These are phyloP conservation scores for Ustilago shanxiensis DNA, from an alignment of 1,284 basidiomycete genomes.

Conservation along the genomic window DNA sequence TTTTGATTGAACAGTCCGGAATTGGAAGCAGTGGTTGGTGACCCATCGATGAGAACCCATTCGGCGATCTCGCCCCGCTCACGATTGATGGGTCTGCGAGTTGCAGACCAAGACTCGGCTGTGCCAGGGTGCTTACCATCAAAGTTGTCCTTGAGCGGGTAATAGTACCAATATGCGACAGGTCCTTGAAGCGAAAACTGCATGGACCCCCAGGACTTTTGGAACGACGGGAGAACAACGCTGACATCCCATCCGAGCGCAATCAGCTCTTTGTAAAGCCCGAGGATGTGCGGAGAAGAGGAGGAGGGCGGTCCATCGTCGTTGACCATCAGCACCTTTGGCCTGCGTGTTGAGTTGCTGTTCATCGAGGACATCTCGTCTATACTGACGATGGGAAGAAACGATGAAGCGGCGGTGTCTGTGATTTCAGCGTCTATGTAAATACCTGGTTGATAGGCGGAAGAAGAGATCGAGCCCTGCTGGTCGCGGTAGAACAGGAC, in stretches of 20 bases:
- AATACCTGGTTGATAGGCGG: slow-evolving; percentile 5
- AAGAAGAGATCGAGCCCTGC: background rate
- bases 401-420: slow-evolving; percentile 18
- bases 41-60: slow-evolving; percentile 67
- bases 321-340: slow-evolving; percentile 64
- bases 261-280: slow-evolving; percentile 55
- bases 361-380: slow-evolving; percentile 5
- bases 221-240: slow-evolving; percentile 66
- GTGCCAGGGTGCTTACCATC: slow-evolving; percentile 53
- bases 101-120: slow-evolving; percentile 58
- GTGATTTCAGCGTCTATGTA: slow-evolving; percentile 30
- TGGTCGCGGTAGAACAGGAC: slow-evolving; percentile 32
- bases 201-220: slow-evolving; percentile 65
- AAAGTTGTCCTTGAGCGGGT: slow-evolving; percentile 60
- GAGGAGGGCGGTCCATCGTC: slow-evolving; percentile 67
- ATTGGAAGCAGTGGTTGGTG: slow-evolving; percentile 67
- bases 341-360: slow-evolving; percentile 5
- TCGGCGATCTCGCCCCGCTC: slow-evolving; percentile 63
- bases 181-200: slow-evolving; percentile 55
- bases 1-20: slow-evolving; percentile 63
- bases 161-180: slow-evolving; percentile 69
- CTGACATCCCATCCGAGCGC: slow-evolving; percentile 63
- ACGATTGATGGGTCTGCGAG: slow-evolving; percentile 50
- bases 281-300: slow-evolving; percentile 65
- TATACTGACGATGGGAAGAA: background rate